Conservation (phyloP, 2,329 filamentous ascomycete species). For the Alternaria dauci region DNA sequence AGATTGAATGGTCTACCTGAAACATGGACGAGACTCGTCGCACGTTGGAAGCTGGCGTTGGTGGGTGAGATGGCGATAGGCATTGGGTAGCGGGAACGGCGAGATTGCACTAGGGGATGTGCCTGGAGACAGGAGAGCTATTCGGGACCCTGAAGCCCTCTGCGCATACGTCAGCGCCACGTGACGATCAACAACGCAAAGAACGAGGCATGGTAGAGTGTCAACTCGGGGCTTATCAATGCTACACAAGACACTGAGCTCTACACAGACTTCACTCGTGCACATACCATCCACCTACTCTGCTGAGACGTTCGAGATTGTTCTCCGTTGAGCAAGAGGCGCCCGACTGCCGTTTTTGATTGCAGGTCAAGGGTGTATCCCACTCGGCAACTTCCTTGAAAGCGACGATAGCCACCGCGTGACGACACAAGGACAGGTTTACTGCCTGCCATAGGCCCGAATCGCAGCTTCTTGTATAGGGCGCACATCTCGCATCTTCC, state of each 20-base stretch:
- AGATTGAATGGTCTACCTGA: not conserved
- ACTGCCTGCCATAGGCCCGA: constrained; percentile 14
- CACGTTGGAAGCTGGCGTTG: constrained; percentile 1
- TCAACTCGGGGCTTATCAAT: not conserved
- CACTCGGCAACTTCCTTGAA: constrained; percentile 20
- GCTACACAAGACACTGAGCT: constrained; percentile 3
- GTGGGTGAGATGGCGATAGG: not conserved
- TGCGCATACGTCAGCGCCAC: constrained; percentile 20
- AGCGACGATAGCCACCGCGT: constrained; percentile 19
- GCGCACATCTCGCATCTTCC: not conserved
- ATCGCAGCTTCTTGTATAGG: constrained; percentile 13
- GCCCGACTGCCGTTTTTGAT: not conserved
- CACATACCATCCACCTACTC: not conserved
- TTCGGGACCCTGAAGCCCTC: not conserved
- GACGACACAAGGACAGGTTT: constrained; percentile 16
- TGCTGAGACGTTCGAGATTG: not conserved
- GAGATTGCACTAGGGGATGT: constrained; percentile 9
- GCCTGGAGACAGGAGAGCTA: constrained; percentile 3
- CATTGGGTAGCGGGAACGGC: not conserved
- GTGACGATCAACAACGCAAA: constrained; percentile 15
- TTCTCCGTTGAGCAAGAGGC: not conserved
- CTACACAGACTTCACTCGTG: not conserved
- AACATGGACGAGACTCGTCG: not conserved
- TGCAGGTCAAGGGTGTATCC: constrained; percentile 22
- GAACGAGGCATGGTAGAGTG: constrained; percentile 5